Evolutionary conservation across 2,329 filamentous ascomycete species (phyloP).

Genomic region (Xenosphaeropsis pyriputrescens): DNA sequence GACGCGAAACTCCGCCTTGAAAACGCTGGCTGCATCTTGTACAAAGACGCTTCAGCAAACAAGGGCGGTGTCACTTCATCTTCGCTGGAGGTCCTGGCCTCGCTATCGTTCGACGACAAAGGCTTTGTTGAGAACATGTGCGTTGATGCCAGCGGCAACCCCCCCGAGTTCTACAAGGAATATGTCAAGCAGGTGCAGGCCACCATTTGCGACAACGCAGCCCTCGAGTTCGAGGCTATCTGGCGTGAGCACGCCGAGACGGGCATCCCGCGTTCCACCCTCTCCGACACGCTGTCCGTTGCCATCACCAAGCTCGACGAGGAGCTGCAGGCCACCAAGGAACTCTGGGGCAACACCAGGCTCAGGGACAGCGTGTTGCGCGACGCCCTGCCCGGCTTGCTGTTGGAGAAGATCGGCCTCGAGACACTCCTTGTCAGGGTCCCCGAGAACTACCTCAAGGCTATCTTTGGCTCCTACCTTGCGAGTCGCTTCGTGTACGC

Average conservation of each 20-base stretch:
- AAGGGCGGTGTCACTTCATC: slow-evolving; percentile 98
- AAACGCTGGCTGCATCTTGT: slow-evolving; percentile 85
- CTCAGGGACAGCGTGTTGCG: slow-evolving; percentile 66
- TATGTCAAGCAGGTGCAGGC: slow-evolving; percentile 89
- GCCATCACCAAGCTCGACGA: slow-evolving; percentile 96
- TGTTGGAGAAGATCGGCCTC: slow-evolving; percentile 81
- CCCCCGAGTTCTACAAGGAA: slow-evolving; percentile 79
- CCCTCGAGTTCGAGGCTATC: slow-evolving; percentile 93
- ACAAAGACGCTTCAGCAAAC: slow-evolving; percentile 97
- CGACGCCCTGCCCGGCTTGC: slow-evolving; percentile 72
- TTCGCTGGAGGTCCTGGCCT: slow-evolving; percentile 88
- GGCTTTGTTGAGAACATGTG: slow-evolving; percentile 93
- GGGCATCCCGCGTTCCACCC: slow-evolving; percentile 63
- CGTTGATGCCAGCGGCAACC: slow-evolving; percentile 57
- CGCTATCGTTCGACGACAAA: slow-evolving; percentile 82
- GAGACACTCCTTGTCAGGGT: slow-evolving; percentile 78
- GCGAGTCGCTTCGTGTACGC: slow-evolving; percentile 94
- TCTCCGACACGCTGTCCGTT: slow-evolving; percentile 79
- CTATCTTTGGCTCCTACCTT: slow-evolving; percentile 92
- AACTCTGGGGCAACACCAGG: slow-evolving; percentile 67
- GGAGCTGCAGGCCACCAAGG: slow-evolving; percentile 79
- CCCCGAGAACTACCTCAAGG: slow-evolving; percentile 79
- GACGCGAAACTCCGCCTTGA: slow-evolving; percentile 93
- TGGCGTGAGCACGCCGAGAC: slow-evolving; percentile 88
- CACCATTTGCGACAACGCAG: slow-evolving; percentile 81